Base-by-base conservation (phyloP, 2,329 filamentous ascomycete genomes). In the Aureobasidium lini region DNA sequence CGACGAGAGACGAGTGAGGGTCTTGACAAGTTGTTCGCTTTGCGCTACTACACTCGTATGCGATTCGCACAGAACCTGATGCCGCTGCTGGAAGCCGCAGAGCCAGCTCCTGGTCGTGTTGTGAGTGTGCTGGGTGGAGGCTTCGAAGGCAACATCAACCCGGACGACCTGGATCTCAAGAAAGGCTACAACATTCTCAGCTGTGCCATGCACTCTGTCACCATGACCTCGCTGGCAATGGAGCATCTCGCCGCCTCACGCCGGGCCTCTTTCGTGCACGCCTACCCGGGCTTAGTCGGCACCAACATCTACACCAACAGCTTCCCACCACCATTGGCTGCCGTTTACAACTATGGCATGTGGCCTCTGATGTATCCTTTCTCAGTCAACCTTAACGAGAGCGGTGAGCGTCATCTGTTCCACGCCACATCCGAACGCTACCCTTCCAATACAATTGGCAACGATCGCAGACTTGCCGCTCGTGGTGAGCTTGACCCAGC, bases 41-140 rank as follows among this genome's bases (percentile, higher is more conserved):
- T 76, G 67, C 23, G 58, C 1, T 49, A 48, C 58, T 73, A 75
- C 64, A 67, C 70, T 6, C 73, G 74, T 28, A 68, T 67, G 50
- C 70, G 73, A 16, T 75, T 76, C 62, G 67, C 69, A 11, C 57
- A 67, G n/a, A 71, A 72, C 31, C 68, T 77, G 9, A 64, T 71
- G 0, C 72, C 73, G 1, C 66, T 74, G 2, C 64, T 76, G 5
- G 62, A 64, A 13, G 36, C 43, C 23, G 28, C 54, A 16, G 57
- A 63, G 4, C 43, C 44, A 9, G 32, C 40, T n/a, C 61, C 66
- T 7, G 66, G 67, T 37, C 65, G 65, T 28, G 66, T 70, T 28
- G 61, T 71, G 44, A 66, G 60, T 48, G 62, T 68, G 18, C 61
- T 66, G 40, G 59, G 52, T 6, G 69, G 62, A 28, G 62, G 62